Evolutionary conservation across 2,329 filamentous ascomycete genomes (phyloP), one percentile per base, ranked within the genome.

Genomic region (Podosphaera fusca): DNA sequence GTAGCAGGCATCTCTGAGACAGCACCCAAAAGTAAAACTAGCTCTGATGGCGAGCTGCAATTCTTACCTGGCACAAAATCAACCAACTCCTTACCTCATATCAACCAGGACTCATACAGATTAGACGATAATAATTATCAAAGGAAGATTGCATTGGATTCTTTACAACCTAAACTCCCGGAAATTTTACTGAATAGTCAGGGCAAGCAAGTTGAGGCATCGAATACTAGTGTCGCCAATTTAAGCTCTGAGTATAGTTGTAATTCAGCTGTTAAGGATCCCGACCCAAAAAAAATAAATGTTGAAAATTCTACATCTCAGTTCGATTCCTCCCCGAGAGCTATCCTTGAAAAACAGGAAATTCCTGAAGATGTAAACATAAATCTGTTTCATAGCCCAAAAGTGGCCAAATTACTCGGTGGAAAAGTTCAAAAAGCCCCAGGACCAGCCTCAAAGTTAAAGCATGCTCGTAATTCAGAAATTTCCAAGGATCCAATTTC

Each of bases 351-450:
- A 36, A 57, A 69, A 3, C 63, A 67, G 38, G 67, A 69, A 55
- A 59, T 75, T 14, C 73, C 78, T 3, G 75, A 79, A 56, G 79
- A 75, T 52, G 71, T 81, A 63, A 74, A 82, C 63, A 74, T 75
- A 4, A 75, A 79, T 61, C 67, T 84, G 0, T 84, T 84, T 64
- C 76, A 77, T 57, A 83, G 76, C 57, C 75, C 74, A 2, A 73
- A 72, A 57, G 75, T 81, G 29, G 75, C 78, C 34, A 73, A 70
- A 59, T 71, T 78, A 66, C 68, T 83, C 12, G 73, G 75, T 35
- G 71, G 71, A 35, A 72, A 74, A 60, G 67, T 67, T 57, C 61
- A 65, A 55, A 53, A 53, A 12, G 9, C 4, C 14, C 50, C 50
- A n/a, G 34, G 2, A 33, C 12, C 30, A n/a, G n/a, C 29, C 2